Evolutionary conservation across 1,139 yeast species (phyloP).

Genomic region (Yamadazyma diospyri): DNA sequence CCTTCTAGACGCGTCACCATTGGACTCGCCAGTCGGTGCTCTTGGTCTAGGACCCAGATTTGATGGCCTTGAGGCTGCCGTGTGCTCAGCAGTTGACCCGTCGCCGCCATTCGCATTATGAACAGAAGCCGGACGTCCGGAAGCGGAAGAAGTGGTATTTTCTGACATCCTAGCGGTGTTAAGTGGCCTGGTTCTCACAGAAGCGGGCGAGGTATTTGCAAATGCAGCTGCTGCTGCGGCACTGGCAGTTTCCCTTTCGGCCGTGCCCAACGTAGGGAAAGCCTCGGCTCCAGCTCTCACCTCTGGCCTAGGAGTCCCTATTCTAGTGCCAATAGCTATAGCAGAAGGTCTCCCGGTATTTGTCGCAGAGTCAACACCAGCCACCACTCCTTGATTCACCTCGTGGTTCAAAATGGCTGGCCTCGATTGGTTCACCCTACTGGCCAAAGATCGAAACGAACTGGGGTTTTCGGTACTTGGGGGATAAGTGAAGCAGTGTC

Average conservation of each 20-base stretch:
- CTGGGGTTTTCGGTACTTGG: slow-evolving; percentile 24
- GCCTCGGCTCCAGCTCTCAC: slow-evolving; percentile 2
- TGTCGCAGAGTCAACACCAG: slow-evolving; percentile 19
- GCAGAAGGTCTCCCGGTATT: slow-evolving; percentile 4
- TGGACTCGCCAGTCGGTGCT: background rate
- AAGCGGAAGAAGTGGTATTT: background rate
- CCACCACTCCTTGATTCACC: slow-evolving; percentile 35
- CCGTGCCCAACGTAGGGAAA: background rate
- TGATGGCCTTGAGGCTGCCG: background rate
- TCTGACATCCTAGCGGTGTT: background rate
- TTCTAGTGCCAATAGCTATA: slow-evolving; percentile 8
- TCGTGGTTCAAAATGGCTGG: slow-evolving; percentile 41
- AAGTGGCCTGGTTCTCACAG: background rate
- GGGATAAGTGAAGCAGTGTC: slow-evolving; percentile 27
- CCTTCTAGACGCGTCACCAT: background rate
- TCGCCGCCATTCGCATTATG: background rate
- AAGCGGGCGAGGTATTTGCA: slow-evolving; percentile 1
- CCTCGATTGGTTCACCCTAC: slow-evolving; percentile 29
- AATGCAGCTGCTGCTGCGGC: slow-evolving; percentile 7
- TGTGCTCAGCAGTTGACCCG: background rate
- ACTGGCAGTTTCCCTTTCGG: slow-evolving; percentile 4
- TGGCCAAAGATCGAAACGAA: slow-evolving; percentile 26
- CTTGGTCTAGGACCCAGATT: background rate
- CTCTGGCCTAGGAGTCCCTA: slow-evolving; percentile 3
- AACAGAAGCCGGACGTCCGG: background rate